phyloP scores from a whole-genome alignment of 2,329 filamentous ascomycete species.

The Sporothrix pallida region DNA sequence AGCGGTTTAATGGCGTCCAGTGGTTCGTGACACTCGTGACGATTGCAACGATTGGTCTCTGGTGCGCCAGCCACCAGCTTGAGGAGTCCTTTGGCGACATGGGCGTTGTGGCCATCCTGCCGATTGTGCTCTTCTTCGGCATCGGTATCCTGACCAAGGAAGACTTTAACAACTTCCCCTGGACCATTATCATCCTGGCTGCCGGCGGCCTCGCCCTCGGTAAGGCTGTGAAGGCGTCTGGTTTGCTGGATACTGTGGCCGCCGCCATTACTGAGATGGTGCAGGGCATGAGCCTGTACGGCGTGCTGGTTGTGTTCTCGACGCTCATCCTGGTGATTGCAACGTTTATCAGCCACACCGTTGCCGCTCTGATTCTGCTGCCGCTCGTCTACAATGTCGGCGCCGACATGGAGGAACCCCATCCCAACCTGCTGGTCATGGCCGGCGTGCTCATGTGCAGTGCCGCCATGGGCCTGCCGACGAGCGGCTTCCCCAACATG shows the following conservation, averaged over 20 bases:
- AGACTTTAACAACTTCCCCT: conserved; percentile 99
- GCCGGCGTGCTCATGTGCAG: conserved; percentile 93
- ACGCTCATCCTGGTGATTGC: conserved; percentile 86
- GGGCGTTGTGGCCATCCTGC: conserved; percentile 97
- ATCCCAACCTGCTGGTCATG: conserved; percentile 96
- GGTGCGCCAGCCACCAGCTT: conserved; percentile 91
- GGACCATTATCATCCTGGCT: conserved; percentile 99
- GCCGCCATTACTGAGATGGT: conserved; percentile 74
- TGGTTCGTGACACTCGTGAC: conserved; percentile 92
- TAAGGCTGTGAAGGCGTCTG: conserved; percentile 92
- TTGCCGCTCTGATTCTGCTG: conserved; percentile 92
- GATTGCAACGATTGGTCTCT: conserved; percentile 81
- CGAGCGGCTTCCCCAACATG: conserved; percentile 98
- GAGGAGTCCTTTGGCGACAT: conserved; percentile 92
- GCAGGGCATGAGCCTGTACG: conserved; percentile 80
- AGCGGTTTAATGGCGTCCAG: conserved; percentile 85
- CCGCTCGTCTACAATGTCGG: conserved; percentile 90
- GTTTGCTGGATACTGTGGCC: conserved; percentile 87
- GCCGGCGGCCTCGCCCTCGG: conserved; percentile 91
- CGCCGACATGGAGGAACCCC: conserved; percentile 80
- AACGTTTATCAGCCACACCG: conserved; percentile 97
- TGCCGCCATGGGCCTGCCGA: conserved; percentile 96
- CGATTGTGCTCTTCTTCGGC: conserved; percentile 94
- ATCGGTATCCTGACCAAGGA: conserved; percentile 96
- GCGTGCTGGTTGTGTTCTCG: conserved; percentile 84